A percentile compares a stretch with the other conserved stretches of the same genome.
These are phyloP conservation scores for Fusarium sulawesiense DNA, from an alignment of 2,329 filamentous ascomycete species.

Conservation along the genomic window DNA sequence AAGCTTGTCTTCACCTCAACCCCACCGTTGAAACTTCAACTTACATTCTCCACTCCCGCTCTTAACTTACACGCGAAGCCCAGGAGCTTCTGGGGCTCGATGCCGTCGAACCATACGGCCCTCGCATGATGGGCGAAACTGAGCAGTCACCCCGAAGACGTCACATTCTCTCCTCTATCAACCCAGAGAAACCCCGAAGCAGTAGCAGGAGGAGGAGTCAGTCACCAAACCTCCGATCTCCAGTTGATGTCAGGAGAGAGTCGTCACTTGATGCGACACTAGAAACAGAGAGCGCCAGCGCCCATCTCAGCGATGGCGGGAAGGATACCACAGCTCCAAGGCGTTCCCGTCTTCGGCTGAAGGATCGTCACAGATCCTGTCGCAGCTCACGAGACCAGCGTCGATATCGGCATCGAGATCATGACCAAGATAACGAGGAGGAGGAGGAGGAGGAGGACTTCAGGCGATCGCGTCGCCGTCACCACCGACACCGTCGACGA, in stretches of 20 bases:
- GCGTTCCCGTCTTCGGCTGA: slow-evolving; percentile 51
- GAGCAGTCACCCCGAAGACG: slow-evolving; percentile 55
- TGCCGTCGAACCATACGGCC: slow-evolving; percentile 37
- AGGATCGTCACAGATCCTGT: slow-evolving; percentile 46
- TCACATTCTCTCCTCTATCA: slow-evolving; percentile 63
- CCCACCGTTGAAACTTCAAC: slow-evolving; percentile 22
- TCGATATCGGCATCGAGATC: slow-evolving; percentile 14
- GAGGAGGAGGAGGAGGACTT: slow-evolving; percentile 37
- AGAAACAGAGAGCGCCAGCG: slow-evolving; percentile 14
- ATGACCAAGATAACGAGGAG: slow-evolving; percentile 37
- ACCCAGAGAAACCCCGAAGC: slow-evolving; percentile 43
- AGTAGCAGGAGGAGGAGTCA: slow-evolving; percentile 13
- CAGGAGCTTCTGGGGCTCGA: slow-evolving; percentile 19
- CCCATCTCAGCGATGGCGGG: slow-evolving; percentile 25
- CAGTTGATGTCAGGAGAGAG: slow-evolving; percentile 13
- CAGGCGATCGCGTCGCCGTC: slow-evolving; percentile 42
- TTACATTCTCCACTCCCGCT: slow-evolving; percentile 2
- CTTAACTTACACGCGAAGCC: not conserved
- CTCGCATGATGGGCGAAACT: slow-evolving; percentile 49
- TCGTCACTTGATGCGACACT: slow-evolving; percentile 10
- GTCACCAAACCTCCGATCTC: slow-evolving; percentile 18
- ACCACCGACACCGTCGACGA: slow-evolving; percentile 50
- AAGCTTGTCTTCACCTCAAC: not conserved
- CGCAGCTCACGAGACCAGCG: slow-evolving; percentile 41
- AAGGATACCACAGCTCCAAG: slow-evolving; percentile 45